Conservation (phyloP, 176 grass and related monocot species). For the Musa troglodytarum region DNA sequence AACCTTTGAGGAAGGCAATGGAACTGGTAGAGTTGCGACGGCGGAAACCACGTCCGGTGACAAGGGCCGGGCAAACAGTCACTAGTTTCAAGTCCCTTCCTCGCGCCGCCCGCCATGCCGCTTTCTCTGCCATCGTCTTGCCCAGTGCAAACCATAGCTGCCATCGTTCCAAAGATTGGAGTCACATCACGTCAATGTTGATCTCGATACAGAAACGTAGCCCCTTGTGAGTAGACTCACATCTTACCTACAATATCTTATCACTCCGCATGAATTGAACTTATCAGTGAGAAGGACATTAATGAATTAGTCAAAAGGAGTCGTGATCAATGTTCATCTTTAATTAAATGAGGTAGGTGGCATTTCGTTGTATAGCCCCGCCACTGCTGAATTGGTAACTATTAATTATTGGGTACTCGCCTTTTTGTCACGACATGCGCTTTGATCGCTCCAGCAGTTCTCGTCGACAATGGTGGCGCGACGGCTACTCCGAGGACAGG, state of each 20-base stretch:
- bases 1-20: constrained; percentile 97
- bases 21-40: constrained; percentile 59
- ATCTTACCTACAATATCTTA: too few species aligned
- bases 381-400: too few species aligned
- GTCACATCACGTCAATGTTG: too few species aligned
- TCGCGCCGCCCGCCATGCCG: constrained; percentile 75
- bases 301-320: too few species aligned
- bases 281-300: too few species aligned
- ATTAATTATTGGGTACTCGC: background rate
- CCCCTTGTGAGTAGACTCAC: too few species aligned
- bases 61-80: constrained; percentile 66
- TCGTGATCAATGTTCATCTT: too few species aligned
- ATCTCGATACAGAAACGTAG: too few species aligned
- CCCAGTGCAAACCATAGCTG: constrained; percentile 61
- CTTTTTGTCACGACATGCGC: constrained; percentile 5
- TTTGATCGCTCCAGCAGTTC: constrained; percentile 17
- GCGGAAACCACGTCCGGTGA: constrained; percentile 66
- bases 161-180: too few species aligned
- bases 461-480: constrained; percentile 45
- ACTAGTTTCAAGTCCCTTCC: constrained; percentile 85
- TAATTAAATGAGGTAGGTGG: too few species aligned
- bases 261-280: too few species aligned
- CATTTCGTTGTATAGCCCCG: too few species aligned
- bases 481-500: constrained; percentile 24
- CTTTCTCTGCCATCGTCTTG: constrained; percentile 90